Percentiles rank a stretch among this genome's conserved stretches.
phyloP scores from a whole-genome alignment of 106 monocot species.

The Posidonia australis region DNA sequence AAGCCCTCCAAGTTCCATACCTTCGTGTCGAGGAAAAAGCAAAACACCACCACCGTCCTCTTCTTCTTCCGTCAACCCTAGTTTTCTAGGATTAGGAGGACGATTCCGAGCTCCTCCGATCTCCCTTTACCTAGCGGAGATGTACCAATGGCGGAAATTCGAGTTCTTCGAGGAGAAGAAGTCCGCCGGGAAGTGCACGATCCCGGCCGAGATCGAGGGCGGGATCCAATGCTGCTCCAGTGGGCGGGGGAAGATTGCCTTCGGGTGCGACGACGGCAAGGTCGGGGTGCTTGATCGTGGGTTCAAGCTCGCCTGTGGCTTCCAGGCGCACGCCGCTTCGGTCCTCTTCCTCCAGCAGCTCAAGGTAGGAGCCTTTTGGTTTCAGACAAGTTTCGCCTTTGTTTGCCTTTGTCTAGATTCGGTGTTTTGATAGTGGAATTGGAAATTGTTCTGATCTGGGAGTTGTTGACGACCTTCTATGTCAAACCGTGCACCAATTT shows the following conservation, averaged over 20 bases:
- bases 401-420: background rate
- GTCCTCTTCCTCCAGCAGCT: slow-evolving; percentile 84
- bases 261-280: slow-evolving; percentile 72
- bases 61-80: background rate
- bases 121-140: background rate
- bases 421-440: background rate
- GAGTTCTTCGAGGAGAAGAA: slow-evolving; percentile 99
- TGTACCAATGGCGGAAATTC: slow-evolving; percentile 56
- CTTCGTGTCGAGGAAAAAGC: background rate
- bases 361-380: slow-evolving; percentile 36
- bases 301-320: slow-evolving; percentile 54
- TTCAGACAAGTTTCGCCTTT: background rate
- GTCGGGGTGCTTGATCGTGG: slow-evolving; percentile 69
- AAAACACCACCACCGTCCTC: background rate
- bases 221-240: slow-evolving; percentile 54
- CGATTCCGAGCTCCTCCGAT: background rate
- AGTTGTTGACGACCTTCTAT: background rate
- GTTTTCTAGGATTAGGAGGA: background rate
- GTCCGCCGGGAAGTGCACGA: slow-evolving; percentile 37
- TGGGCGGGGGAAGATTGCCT: slow-evolving; percentile 56
- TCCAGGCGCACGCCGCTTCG: slow-evolving; percentile 63
- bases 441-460: background rate
- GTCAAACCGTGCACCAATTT: background rate
- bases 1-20: no score
- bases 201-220: slow-evolving; percentile 49